phyloP scores from a whole-genome alignment of 768 basidiomycete genomes.

The Roridomyces roridus region DNA sequence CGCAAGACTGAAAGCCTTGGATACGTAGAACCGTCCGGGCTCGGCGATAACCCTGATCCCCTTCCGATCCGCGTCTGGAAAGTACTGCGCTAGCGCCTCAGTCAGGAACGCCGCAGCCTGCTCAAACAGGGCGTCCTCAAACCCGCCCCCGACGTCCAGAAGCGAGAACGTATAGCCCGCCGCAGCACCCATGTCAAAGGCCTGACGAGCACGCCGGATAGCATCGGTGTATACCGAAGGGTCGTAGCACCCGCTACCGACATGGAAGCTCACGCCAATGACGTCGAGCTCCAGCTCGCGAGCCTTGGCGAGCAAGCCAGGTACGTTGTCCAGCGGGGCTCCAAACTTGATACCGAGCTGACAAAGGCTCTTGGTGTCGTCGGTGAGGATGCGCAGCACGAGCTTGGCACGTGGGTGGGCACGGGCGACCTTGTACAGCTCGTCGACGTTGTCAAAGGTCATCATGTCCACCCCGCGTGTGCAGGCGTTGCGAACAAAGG shows the following conservation, averaged over 20 bases:
- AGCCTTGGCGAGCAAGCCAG: constrained; percentile 80
- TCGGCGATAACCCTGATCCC: constrained; percentile 90
- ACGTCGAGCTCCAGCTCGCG: constrained; percentile 82
- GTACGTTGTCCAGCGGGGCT: constrained; percentile 84
- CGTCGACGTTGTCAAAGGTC: constrained; percentile 99
- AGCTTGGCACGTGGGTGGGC: constrained; percentile 83
- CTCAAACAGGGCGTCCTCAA: constrained; percentile 89
- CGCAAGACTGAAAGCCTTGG: constrained; percentile 90
- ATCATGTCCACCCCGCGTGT: constrained; percentile 84
- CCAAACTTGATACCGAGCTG: constrained; percentile 96
- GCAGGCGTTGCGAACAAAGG: constrained; percentile 88
- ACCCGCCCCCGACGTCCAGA: constrained; percentile 96
- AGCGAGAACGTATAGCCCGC: constrained; percentile 84
- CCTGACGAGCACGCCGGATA: constrained; percentile 77
- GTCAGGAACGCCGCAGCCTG: constrained; percentile 74
- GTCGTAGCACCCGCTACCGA: constrained; percentile 96
- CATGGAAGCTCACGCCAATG: constrained; percentile 96
- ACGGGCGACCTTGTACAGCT: constrained; percentile 90
- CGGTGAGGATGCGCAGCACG: constrained; percentile 94
- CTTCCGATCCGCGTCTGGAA: constrained; percentile 64
- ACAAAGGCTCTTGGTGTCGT: constrained; percentile 94
- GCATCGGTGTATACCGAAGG: constrained; percentile 94
- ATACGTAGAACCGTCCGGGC: constrained; percentile 94
- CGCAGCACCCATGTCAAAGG: constrained; percentile 86
- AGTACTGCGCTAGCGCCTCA: constrained; percentile 75